Evolutionary conservation across 2,329 filamentous ascomycete genomes (phyloP).

Genomic region (Allantophomopsis lycopodina): DNA sequence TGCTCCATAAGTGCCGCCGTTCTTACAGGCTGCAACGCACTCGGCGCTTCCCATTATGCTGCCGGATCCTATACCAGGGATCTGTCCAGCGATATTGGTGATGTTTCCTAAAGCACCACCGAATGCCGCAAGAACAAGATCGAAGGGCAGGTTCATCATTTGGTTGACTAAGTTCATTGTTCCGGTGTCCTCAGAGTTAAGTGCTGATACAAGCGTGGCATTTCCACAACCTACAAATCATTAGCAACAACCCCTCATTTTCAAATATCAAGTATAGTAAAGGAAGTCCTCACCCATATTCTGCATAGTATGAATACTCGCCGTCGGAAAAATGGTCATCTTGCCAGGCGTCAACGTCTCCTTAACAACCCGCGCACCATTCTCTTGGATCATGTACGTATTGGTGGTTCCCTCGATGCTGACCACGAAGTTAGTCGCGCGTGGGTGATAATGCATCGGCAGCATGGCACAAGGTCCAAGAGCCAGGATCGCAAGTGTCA

Average conservation of each 20-base stretch:
- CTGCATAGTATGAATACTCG: slow-evolving; percentile 33
- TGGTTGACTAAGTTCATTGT: slow-evolving; percentile 31
- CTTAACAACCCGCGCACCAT: slow-evolving; percentile 28
- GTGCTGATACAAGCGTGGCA: slow-evolving; percentile 31
- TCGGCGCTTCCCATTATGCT: slow-evolving; percentile 23
- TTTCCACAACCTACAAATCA: slow-evolving; percentile 26
- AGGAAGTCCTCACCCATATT: slow-evolving; percentile 25
- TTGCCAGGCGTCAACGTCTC: slow-evolving; percentile 26
- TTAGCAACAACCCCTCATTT: neutral
- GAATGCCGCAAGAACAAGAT: slow-evolving; percentile 28
- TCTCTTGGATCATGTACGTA: slow-evolving; percentile 37
- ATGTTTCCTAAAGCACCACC: slow-evolving; percentile 16
- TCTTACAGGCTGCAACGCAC: slow-evolving; percentile 18
- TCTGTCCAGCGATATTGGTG: slow-evolving; percentile 7
- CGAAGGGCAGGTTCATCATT: slow-evolving; percentile 24
- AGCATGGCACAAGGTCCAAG: slow-evolving; percentile 37
- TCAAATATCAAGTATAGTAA: neutral
- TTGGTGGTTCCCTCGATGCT: slow-evolving; percentile 31
- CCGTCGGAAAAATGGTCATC: slow-evolving; percentile 34
- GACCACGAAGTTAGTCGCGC: slow-evolving; percentile 33
- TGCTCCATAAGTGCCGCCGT: too few relatives aligned
- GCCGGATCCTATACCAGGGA: slow-evolving; percentile 26
- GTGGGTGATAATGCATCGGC: slow-evolving; percentile 33
- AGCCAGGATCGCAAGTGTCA: slow-evolving; percentile 30
- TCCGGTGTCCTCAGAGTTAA: slow-evolving; percentile 33